phyloP scores from a whole-genome alignment of 306 rosid species.

The Cercis canadensis region DNA sequence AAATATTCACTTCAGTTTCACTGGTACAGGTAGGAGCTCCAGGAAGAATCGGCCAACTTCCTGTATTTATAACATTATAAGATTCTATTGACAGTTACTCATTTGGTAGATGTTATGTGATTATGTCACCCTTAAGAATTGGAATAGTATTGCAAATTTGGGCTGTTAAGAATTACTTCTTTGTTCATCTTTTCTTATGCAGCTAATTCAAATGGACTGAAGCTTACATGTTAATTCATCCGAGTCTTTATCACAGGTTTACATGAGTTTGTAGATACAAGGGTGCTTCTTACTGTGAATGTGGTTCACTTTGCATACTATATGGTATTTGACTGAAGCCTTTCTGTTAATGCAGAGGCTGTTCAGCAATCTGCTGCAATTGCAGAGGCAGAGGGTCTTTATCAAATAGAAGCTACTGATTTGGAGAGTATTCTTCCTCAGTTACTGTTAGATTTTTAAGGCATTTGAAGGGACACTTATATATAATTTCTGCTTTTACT shows the following conservation, averaged over 20 bases:
- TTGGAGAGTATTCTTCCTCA: constrained; percentile 95
- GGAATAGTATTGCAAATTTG: constrained; percentile 14
- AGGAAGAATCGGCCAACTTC: constrained; percentile 54
- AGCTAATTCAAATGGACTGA: constrained; percentile 70
- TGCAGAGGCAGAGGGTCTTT: constrained; percentile 82
- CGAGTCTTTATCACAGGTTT: constrained; percentile 69
- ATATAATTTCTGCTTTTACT: constrained; percentile 9
- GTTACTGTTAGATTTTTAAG: constrained; percentile 80
- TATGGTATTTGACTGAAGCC: constrained; percentile 23
- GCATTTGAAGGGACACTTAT: constrained; percentile 30
- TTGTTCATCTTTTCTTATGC: constrained; percentile 45
- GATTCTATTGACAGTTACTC: constrained; percentile 14
- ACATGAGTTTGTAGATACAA: neutral
- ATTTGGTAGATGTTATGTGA: constrained; percentile 13
- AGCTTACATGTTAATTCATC: constrained; percentile 56
- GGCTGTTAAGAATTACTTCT: neutral
- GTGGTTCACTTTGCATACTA: neutral
- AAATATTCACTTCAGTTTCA: constrained; percentile 25
- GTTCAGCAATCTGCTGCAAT: constrained; percentile 76
- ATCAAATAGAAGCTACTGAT: constrained; percentile 75
- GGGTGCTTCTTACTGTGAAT: constrained; percentile 29
- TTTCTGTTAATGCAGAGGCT: constrained; percentile 66
- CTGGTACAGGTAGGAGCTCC: constrained; percentile 62
- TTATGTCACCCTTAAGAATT: constrained; percentile 1
- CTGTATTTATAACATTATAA: constrained; percentile 46